Conservation (phyloP, 2,329 filamentous ascomycete genomes). For the Epichloe typhina region DNA sequence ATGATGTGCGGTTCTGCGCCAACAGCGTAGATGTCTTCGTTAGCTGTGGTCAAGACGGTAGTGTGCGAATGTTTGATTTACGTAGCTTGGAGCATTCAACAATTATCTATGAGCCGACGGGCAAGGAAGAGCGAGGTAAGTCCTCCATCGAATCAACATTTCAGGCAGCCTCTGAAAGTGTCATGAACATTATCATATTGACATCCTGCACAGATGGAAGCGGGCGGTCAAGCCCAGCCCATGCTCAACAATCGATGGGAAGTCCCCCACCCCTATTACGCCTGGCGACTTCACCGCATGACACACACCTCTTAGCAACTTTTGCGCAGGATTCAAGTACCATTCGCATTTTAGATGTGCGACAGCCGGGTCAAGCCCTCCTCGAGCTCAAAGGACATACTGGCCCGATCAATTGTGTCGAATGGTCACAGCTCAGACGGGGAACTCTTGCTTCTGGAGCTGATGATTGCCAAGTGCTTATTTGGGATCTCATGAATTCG, state of each 20-base stretch:
- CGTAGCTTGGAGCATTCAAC: constrained; percentile 94
- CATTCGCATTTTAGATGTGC: constrained; percentile 89
- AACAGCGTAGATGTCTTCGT: constrained; percentile 98
- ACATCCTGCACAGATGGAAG: constrained; percentile 29
- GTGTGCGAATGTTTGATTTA: constrained; percentile 96
- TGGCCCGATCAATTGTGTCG: constrained; percentile 77
- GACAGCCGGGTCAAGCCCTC: constrained; percentile 88
- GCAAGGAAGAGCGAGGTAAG: constrained; percentile 65
- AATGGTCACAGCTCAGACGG: constrained; percentile 82
- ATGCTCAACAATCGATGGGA: constrained; percentile 64
- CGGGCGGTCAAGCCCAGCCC: constrained; percentile 57
- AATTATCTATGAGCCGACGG: constrained; percentile 95
- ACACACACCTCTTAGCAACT: constrained; percentile 90
- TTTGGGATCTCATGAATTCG: constrained; percentile 80
- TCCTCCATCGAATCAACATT: neutral
- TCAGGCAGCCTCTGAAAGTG: neutral
- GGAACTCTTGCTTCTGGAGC: constrained; percentile 84
- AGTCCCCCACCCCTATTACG: constrained; percentile 71
- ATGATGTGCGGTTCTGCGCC: constrained; percentile 94
- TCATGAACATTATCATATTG: constrained; percentile 4
- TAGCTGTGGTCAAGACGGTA: constrained; percentile 92
- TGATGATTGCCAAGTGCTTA: constrained; percentile 80
- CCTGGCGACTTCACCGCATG: constrained; percentile 83
- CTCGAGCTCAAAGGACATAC: constrained; percentile 85
- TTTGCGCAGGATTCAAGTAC: constrained; percentile 88